These are phyloP conservation scores for Ricinus communis DNA, from an alignment of 345 rosid species.

Conservation along the genomic window DNA sequence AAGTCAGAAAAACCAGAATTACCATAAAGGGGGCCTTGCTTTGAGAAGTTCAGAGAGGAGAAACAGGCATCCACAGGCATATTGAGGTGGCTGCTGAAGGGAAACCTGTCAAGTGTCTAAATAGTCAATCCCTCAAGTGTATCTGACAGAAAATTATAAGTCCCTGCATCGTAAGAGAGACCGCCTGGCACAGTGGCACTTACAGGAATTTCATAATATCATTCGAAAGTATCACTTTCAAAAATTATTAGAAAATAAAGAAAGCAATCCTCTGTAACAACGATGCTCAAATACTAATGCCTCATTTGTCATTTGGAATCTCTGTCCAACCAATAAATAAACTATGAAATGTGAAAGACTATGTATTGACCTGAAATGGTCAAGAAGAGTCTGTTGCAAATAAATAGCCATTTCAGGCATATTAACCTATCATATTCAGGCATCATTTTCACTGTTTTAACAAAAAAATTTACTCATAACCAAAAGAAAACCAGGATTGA, in stretches of 20 bases:
- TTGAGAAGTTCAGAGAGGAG: constrained; percentile 91
- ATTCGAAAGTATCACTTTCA: neutral
- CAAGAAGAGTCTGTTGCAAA: neutral
- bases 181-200: neutral
- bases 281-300: neutral
- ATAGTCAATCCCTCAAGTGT: constrained; percentile 8
- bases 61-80: constrained; percentile 93
- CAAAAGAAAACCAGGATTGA: neutral
- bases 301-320: constrained; percentile 1
- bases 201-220: neutral
- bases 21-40: constrained; percentile 88
- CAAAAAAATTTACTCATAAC: neutral
- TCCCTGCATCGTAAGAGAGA: neutral
- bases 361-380: neutral
- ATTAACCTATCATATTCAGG: neutral
- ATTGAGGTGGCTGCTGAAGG: constrained; percentile 91
- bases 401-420: neutral
- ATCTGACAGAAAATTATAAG: constrained; percentile 2
- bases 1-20: constrained; percentile 19
- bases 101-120: constrained; percentile 62
- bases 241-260: too few species aligned
- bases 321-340: neutral
- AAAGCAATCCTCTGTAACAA: neutral
- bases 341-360: neutral
- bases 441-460: constrained; percentile 6